These are phyloP conservation scores for Coemansia aciculifera DNA, from an alignment of 192 early-diverging fungal species.

Conservation along the genomic window DNA sequence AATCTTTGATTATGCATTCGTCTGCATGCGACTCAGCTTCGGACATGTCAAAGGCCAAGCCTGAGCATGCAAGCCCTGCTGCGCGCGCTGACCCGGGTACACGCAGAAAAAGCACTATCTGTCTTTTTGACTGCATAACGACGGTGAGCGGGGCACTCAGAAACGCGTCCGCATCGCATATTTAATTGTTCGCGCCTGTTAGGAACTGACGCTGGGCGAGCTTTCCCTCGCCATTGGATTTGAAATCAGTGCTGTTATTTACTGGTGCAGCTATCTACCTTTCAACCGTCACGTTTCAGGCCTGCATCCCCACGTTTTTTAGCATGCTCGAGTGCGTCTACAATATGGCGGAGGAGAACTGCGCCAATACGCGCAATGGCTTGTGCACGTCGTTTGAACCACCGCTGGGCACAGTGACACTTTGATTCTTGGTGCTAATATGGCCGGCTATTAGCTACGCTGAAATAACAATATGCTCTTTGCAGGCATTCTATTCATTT, in stretches of 20 bases:
- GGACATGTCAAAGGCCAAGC: conserved; percentile 6
- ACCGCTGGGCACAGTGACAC: not conserved
- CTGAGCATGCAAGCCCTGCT: conserved; percentile 9
- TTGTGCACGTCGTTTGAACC: not conserved
- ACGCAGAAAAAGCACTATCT: conserved; percentile 7
- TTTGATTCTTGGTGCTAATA: not conserved
- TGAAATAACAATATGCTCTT: not conserved
- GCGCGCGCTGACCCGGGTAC: conserved; percentile 10
- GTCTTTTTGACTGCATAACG: conserved; percentile 1
- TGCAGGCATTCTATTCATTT: conserved; percentile 6
- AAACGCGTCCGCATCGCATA: conserved; percentile 10
- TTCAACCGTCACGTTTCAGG: conserved; percentile 3
- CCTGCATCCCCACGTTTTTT: conserved; percentile 9
- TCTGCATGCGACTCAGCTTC: conserved; percentile 1
- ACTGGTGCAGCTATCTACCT: not conserved
- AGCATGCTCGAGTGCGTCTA: not conserved
- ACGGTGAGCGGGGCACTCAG: conserved; percentile 3
- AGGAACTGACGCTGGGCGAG: not conserved
- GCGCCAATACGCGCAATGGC: not conserved
- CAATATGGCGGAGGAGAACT: not conserved
- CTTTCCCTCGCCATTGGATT: conserved; percentile 4
- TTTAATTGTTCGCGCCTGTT: conserved; percentile 2
- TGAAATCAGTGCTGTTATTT: conserved; percentile 6
- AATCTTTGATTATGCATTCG: not conserved
- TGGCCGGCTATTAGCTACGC: not conserved